These are phyloP conservation scores for Candida mesenterica DNA, from an alignment of 1,139 yeast genomes.

Conservation along the genomic window DNA sequence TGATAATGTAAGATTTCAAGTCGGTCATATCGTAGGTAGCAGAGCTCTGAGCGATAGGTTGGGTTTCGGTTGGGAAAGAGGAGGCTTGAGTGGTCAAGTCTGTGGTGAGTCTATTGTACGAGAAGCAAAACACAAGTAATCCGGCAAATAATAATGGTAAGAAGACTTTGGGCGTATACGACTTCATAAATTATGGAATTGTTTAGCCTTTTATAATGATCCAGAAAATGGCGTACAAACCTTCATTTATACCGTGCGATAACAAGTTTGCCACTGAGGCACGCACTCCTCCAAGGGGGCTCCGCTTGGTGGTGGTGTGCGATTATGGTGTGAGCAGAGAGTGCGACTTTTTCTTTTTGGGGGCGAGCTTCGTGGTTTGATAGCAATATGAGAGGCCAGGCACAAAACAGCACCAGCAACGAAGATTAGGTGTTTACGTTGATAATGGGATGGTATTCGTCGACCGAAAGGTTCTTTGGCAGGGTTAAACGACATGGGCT, in stretches of 20 bases:
- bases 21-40: constrained; percentile 13
- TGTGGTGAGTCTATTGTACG: constrained; percentile 3
- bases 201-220: constrained; percentile 1
- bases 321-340: too few relatives aligned
- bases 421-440: too few relatives aligned
- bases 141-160: constrained; percentile 6
- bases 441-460: constrained; percentile 1
- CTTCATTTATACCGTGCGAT: neutral
- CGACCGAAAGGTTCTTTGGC: constrained; percentile 18
- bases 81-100: neutral
- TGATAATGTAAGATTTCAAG: constrained; percentile 36
- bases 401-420: too few relatives aligned
- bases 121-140: constrained; percentile 5
- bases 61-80: neutral
- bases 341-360: too few relatives aligned
- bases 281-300: too few relatives aligned
- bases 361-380: too few relatives aligned
- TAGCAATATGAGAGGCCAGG: too few relatives aligned
- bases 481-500: constrained; percentile 36
- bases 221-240: neutral
- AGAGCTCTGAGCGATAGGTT: neutral
- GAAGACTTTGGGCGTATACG: constrained; percentile 4
- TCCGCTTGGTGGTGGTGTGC: too few relatives aligned
- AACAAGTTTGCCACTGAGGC: too few relatives aligned
- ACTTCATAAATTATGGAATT: constrained; percentile 1